A percentile compares a stretch with the other conserved stretches of the same genome.
Evolutionary conservation across 495 filamentous ascomycete genomes (phyloP).

Genomic region (Annulohypoxylon nitens): DNA sequence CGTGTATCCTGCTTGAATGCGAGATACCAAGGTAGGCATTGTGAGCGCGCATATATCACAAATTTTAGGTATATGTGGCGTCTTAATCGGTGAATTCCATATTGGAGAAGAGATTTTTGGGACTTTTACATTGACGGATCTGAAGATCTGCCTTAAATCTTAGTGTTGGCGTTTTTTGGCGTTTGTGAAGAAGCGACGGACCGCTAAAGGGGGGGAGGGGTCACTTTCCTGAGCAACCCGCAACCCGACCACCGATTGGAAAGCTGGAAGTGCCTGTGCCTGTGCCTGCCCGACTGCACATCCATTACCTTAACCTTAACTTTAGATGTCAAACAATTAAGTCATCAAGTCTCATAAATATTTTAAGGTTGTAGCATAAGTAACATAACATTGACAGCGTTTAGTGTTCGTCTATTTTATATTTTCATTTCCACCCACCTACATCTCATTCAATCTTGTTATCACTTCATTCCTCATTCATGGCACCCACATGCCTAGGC

Average conservation of each 20-base stretch:
- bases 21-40: conserved; percentile 45
- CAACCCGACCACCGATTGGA: neutral
- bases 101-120: neutral
- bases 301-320: too few relatives aligned
- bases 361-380: too few relatives aligned
- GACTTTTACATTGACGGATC: neutral
- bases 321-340: too few relatives aligned
- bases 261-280: neutral
- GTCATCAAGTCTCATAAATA: too few relatives aligned
- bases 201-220: neutral
- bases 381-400: too few relatives aligned
- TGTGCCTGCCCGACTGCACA: neutral
- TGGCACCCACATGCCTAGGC: too few relatives aligned
- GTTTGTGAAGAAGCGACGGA: neutral
- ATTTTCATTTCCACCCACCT: too few relatives aligned
- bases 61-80: neutral
- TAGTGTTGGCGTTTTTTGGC: neutral
- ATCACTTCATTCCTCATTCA: too few relatives aligned
- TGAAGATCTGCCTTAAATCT: neutral
- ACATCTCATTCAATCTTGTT: too few relatives aligned
- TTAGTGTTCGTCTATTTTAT: too few relatives aligned
- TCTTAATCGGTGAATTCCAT: neutral
- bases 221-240: neutral
- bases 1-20: conserved; percentile 58
- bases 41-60: conserved; percentile 23